Evolutionary conservation across 2,329 filamentous ascomycete species (phyloP), one percentile per base, ranked within the genome.

Genomic region (Penicillium crustosum): DNA sequence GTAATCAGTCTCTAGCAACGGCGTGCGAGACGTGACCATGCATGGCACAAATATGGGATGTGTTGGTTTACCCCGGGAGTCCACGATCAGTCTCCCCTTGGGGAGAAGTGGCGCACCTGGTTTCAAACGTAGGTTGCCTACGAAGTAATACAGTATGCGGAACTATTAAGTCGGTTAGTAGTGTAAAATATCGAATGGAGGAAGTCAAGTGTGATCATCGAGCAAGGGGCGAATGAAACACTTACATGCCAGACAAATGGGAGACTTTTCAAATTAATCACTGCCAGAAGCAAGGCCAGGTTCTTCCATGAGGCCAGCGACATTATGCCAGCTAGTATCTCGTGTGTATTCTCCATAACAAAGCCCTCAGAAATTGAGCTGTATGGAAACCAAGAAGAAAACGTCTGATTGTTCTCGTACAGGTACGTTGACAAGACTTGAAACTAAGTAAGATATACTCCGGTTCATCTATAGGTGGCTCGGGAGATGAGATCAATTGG

Each of bases 1-100:
- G 79, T 92, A 91, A 77, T 96, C 93, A 68, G 88, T 91, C 76
- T 96, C 91, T 65, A 89, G 82, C 53, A 89, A 77, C 1, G 89
- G 84, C 15, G 88, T 84, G 69, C 86, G 85, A 7, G 88, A 85
- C 39, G 81, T 79, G 17, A 87, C 86, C 58, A 90, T 86, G 51
- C 89, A 77, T 48, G 89, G 87, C 49, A 86, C 83, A 78, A 93
- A 94, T 63, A 94, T 83, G 41, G 88, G 84, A 60, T 86, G 81
- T 2, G 86, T 72, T 6, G 67, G 70, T 25, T 66, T 69, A 31
- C 67, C 68, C 23, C 66, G 64, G 10, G 66, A 56, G 33, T 70
- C 67, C 83, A 45, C 67, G 31, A 69, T 63, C 4, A 65, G 62
- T 39, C 67, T 70, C 8, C 72, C 70, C 44, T 67, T 72, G 31